Base-by-base conservation (phyloP, 441 rosid genomes). In the Metrosideros polymorpha region DNA sequence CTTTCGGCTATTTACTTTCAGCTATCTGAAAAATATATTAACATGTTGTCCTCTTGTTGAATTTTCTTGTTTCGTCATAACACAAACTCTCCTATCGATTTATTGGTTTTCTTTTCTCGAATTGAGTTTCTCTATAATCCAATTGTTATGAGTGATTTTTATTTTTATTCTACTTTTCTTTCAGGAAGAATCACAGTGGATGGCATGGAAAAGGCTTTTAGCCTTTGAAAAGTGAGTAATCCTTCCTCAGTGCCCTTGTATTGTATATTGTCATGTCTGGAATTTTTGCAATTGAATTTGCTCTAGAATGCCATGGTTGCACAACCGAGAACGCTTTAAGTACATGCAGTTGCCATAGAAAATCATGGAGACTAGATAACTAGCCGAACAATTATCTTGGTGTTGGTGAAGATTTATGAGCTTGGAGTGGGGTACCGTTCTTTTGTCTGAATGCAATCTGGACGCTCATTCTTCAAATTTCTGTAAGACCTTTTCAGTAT, bases 141-240 rank as follows among this genome's bases (percentile, higher is more conserved):
- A 39, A 47, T 71, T 39, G 45, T 12, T 35, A 71, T 24, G 49
- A 71, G 79, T 71, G 47, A 71, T 71, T 71, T 39, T 71, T 39
- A 10, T 47, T 71, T 39, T 22, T 39, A 39, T 79, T 86, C 17
- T 82, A 5, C 39, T 75, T 84, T 85, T 63, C 66, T 56, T 88
- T 83, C 94, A 96, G 99, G 99, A 98, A 90, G 99, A 98, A 89
- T 85, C 85, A 86, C 99, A 96, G 84, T 98, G 99, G 99, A 90
- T 94, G 91, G 97, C 97, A 82, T 98, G 99, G 99, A 96, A 95
- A 92, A 95, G 92, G 91, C 91, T 94, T 88, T 88, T 96, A 87
- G 94, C 94, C 84, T 98, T 96, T 91, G 99, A 98, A 88, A 98
- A 93, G 99, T 97, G 94, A 93, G 93, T 47, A 86, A 76, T 53